Base-by-base conservation (phyloP, 2,329 filamentous ascomycete species). In the Aspergillus sp. region DNA sequence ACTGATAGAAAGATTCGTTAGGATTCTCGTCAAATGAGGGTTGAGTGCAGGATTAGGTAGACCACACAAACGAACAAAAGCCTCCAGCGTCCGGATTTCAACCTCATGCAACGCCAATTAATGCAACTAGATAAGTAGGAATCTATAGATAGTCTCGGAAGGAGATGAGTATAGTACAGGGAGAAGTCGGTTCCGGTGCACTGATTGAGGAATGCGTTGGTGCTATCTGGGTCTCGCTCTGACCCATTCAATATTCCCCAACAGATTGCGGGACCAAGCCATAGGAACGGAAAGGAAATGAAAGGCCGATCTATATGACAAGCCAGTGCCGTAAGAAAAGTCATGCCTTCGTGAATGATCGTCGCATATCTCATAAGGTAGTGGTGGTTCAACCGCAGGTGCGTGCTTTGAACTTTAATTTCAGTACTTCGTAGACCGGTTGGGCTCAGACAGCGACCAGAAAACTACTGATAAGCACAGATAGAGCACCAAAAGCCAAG, bases 381-480 rank as follows among this genome's bases (percentile, higher is more conserved):
- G 41, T 44, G 46, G 51, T 52, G 21, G 33, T 19, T 24, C 46
- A 44, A 21, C 17, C 35, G 31, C 41, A 12, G 14, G 17, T 35
- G 35, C 19, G 27, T 12, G 56, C 37, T 40, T 31, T 44, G n/a
- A 35, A 17, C 23, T 31, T 31, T 3, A 21, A 37, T 37, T 37
- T 37, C 45, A 15, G 33, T 14, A 11, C 2, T n/a, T 43, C 4
- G 14, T 19, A n/a, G 27, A 47, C 14, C 17, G 27, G 35, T 11
- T 3, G n/a, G 14, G 15, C 43, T 68, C 56, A 74, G 47, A 65
- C 46, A 52, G 68, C 50, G 17, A 56, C 52, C 31, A 68, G 19
- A 17, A 57, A 57, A 24, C 60, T 56, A 49, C 57, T 60, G 17
- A 73, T 47, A 23, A 72, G 54, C 41, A 60, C 60, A 57, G 64